These are phyloP conservation scores for Aspergillus sparsus DNA, from an alignment of 495 filamentous ascomycete species.

Conservation along the genomic window DNA sequence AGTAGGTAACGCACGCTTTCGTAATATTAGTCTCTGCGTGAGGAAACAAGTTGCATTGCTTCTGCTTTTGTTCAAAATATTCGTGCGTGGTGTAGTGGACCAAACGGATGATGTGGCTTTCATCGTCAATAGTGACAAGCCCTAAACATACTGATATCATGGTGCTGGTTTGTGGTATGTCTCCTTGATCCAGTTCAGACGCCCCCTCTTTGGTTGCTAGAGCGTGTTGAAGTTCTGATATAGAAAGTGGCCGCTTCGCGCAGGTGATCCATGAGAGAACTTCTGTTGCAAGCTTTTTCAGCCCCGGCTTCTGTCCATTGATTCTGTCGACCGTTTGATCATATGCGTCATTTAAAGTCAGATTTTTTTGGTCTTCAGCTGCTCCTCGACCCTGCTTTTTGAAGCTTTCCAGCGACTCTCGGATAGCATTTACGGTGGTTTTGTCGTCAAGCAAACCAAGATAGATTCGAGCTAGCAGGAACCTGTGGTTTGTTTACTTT, in stretches of 20 bases:
- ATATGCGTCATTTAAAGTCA: slow-evolving; percentile 36
- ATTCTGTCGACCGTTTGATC: slow-evolving; percentile 47
- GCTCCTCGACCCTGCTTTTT: slow-evolving; percentile 7
- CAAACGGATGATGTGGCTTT: slow-evolving; percentile 49
- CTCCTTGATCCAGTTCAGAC: slow-evolving; percentile 38
- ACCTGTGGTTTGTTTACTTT: slow-evolving; percentile 33
- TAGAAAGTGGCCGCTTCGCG: slow-evolving; percentile 39
- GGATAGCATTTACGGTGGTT: slow-evolving; percentile 30
- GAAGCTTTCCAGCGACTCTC: slow-evolving; percentile 26
- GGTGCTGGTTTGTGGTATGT: slow-evolving; percentile 37
- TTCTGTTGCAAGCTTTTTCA: slow-evolving; percentile 35
- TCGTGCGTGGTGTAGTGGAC: slow-evolving; percentile 58
- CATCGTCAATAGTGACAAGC: slow-evolving; percentile 50
- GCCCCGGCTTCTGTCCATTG: slow-evolving; percentile 30
- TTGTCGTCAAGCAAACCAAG: slow-evolving; percentile 45
- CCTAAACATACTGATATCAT: slow-evolving; percentile 54
- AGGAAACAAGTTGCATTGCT: slow-evolving; percentile 15
- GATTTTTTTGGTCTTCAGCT: slow-evolving; percentile 25
- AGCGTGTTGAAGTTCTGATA: slow-evolving; percentile 48
- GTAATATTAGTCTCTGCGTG: slow-evolving; percentile 17
- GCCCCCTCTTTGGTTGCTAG: slow-evolving; percentile 39
- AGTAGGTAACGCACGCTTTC: slow-evolving; percentile 14
- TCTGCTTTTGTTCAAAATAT: slow-evolving; percentile 37
- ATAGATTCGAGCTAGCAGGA: slow-evolving; percentile 55
- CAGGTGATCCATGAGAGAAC: slow-evolving; percentile 51